A percentile compares a stretch with the other conserved stretches of the same genome.
These are phyloP conservation scores for Podospora pseudocomata DNA, from an alignment of 495 filamentous ascomycete genomes.

Conservation along the genomic window DNA sequence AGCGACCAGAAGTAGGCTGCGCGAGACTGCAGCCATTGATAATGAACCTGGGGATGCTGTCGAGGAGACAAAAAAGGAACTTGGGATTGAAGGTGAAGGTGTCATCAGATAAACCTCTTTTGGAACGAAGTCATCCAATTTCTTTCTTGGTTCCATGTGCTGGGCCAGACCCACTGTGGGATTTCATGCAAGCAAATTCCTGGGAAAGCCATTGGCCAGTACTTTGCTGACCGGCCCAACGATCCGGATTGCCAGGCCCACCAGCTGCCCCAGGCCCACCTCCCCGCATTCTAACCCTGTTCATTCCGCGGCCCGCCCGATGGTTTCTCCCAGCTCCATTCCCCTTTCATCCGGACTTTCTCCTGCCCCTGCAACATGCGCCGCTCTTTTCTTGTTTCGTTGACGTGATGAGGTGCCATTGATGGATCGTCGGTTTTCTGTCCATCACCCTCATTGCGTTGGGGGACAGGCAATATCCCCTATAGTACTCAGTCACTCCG, in stretches of 20 bases:
- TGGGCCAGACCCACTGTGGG: background rate
- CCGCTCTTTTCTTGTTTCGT: background rate
- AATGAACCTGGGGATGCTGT: no score
- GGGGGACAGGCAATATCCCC: background rate
- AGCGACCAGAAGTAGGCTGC: no score
- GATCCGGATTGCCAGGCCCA: background rate
- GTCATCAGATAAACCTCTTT: slow-evolving; percentile 16
- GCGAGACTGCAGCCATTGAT: no score
- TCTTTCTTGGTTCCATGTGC: background rate
- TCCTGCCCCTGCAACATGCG: background rate
- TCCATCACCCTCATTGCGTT: background rate
- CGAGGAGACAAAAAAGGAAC: no score
- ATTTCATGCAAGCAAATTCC: slow-evolving; percentile 4
- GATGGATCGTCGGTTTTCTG: background rate
- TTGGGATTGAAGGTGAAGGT: background rate
- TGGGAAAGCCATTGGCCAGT: background rate
- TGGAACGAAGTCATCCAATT: slow-evolving; percentile 7
- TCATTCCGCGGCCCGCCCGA: background rate
- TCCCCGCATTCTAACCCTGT: background rate
- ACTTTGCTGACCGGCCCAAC: background rate
- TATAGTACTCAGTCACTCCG: no score
- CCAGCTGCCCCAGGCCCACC: background rate
- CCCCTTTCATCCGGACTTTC: background rate
- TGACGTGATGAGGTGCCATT: background rate
- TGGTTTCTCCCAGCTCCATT: background rate